These are phyloP conservation scores for Afroboletus lepidellus DNA, from an alignment of 1,284 basidiomycete genomes.

Conservation along the genomic window DNA sequence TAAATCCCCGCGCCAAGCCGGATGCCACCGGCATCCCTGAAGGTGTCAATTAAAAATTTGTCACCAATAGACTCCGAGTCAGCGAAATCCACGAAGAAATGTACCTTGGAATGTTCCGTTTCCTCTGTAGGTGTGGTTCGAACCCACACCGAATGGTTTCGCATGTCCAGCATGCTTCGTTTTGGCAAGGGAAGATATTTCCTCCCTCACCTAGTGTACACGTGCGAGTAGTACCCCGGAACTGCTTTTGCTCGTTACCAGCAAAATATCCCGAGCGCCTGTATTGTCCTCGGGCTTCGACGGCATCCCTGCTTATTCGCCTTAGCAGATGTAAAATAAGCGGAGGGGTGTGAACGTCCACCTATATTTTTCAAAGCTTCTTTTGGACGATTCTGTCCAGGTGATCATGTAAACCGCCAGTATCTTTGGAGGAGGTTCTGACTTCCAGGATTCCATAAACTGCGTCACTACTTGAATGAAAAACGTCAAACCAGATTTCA, in stretches of 20 bases:
- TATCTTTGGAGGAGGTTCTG: slow-evolving; percentile 11
- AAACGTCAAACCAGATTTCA: not conserved
- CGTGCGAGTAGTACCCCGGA: slow-evolving; percentile 22
- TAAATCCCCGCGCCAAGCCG: slow-evolving; percentile 30
- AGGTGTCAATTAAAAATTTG: slow-evolving; percentile 7
- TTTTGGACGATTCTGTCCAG: slow-evolving; percentile 14
- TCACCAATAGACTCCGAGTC: not conserved
- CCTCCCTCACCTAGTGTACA: slow-evolving; percentile 23
- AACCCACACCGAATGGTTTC: slow-evolving; percentile 26
- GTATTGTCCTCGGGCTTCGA: slow-evolving; percentile 18
- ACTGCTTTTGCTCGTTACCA: slow-evolving; percentile 27
- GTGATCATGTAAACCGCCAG: slow-evolving; percentile 22
- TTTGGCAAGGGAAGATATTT: slow-evolving; percentile 18
- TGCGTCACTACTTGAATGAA: slow-evolving; percentile 12
- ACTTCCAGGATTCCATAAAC: slow-evolving; percentile 15
- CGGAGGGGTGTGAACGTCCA: not conserved
- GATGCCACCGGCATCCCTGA: slow-evolving; percentile 16
- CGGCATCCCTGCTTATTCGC: slow-evolving; percentile 8
- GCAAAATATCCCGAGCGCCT: not conserved
- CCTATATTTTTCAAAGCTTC: slow-evolving; percentile 25
- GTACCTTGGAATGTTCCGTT: slow-evolving; percentile 15
- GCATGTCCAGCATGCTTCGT: slow-evolving; percentile 14
- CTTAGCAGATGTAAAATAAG: not conserved
- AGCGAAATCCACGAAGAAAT: not conserved
- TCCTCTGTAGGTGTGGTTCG: slow-evolving; percentile 19